phyloP scores from a whole-genome alignment of 2,329 filamentous ascomycete genomes.

The Xylogone sp. region DNA sequence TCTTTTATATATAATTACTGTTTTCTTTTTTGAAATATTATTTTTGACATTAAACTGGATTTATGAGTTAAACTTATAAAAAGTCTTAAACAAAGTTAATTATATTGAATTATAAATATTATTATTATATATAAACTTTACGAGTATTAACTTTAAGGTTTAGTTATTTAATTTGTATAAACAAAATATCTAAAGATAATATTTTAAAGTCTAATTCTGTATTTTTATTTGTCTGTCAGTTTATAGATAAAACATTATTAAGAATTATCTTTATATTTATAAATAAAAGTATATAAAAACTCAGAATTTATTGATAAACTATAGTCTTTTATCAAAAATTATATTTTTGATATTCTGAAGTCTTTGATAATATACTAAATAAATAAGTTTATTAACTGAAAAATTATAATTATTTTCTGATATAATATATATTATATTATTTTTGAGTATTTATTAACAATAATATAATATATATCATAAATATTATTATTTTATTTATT shows the following conservation, averaged over 20 bases:
- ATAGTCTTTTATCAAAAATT: not conserved
- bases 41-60: not conserved
- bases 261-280: not conserved
- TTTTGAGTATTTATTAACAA: not conserved
- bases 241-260: conserved; percentile 1
- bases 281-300: not conserved
- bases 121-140: conserved; percentile 4
- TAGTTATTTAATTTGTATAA: conserved; percentile 5
- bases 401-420: not conserved
- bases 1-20: not conserved
- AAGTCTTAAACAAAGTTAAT: not conserved
- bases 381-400: not conserved
- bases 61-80: not conserved
- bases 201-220: conserved; percentile 2
- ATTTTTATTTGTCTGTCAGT: conserved; percentile 2
- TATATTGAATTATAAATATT: not conserved
- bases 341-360: conserved; percentile 1
- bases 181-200: not conserved
- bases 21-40: not conserved
- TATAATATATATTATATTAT: not conserved
- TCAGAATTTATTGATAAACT: conserved; percentile 3
- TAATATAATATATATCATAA: not conserved
- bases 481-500: not conserved
- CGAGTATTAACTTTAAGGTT: not conserved
- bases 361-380: not conserved